These are phyloP conservation scores for Linnemannia hyalina DNA, from an alignment of 192 early-diverging fungal species.

Conservation along the genomic window DNA sequence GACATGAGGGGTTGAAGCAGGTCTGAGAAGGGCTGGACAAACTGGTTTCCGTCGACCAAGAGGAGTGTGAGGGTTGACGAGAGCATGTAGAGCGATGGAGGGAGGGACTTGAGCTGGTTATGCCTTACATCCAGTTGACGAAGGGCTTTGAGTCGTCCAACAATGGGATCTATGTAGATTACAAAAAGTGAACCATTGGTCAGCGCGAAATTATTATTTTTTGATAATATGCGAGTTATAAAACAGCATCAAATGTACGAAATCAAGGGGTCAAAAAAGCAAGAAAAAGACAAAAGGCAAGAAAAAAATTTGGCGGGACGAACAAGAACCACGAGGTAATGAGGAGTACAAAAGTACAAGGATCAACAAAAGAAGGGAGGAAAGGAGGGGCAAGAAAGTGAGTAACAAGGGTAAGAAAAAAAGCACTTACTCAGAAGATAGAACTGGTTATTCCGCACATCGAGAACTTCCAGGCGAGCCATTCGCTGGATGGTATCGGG, in stretches of 20 bases:
- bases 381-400: neutral
- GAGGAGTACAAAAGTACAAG: neutral
- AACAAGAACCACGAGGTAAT: neutral
- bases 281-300: neutral
- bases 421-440: constrained; percentile 51
- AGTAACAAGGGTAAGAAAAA: neutral
- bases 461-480: constrained; percentile 52
- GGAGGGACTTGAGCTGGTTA: constrained; percentile 53
- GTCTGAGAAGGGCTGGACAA: constrained; percentile 49
- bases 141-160: constrained; percentile 41
- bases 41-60: constrained; percentile 55
- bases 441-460: constrained; percentile 48
- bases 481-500: constrained; percentile 52
- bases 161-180: constrained; percentile 22
- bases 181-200: neutral
- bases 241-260: no score
- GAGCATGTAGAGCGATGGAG: constrained; percentile 35
- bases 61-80: constrained; percentile 35
- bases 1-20: constrained; percentile 43
- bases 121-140: constrained; percentile 46
- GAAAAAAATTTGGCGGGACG: neutral
- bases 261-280: neutral
- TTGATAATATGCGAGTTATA: neutral
- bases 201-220: neutral
- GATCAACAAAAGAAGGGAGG: neutral